Evolutionary conservation across 1,139 yeast genomes (phyloP), one percentile per base, ranked within the genome.

Genomic region (Saccharomyces hybrid): DNA sequence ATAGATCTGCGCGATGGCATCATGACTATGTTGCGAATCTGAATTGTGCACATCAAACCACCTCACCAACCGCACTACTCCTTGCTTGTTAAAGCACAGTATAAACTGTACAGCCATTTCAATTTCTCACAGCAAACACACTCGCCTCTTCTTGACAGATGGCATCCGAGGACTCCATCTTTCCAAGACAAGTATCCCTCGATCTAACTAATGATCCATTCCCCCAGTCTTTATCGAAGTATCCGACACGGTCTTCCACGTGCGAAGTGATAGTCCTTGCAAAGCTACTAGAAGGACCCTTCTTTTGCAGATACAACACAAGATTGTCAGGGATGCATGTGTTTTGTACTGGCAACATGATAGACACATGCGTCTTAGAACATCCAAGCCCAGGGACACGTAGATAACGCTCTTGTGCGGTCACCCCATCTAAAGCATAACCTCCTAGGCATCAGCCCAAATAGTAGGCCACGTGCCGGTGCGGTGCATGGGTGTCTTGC

Each of bases 51-150:
- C 31, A 12, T 73, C 70, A 64, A 78, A 93, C 95, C 96, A 91
- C 69, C 89, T 86, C 21, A 89, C 85, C 26, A 93, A 74, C 57
- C 99, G 79, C 42, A 93, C 82, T 64, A 88, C 88, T n/a, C 99
- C 98, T 71, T 90, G 97, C 58, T 96, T 79, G 69, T 91, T 93
- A 67, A 91, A 83, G 51, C 93, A 86, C 50, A 91, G 71, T 51
- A 91, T 76, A 71, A 83, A 91, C 63, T 88, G 91, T 42, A 88
- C 78, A 14, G 88, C 79, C 96, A 88, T 88, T 42, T n/a, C 42
- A 21, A 21, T 16, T 24, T 8, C 26, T 26, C 14, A 26, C 21
- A 47, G n/a, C 48, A 47, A 47, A 24, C 26, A 38, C 11, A 4
- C 12, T 24, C 11, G 6, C 24, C 24, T 11, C 7, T 12, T 38